Base-by-base conservation (phyloP, 2,329 filamentous ascomycete species). In the Cladosporium colombiae region DNA sequence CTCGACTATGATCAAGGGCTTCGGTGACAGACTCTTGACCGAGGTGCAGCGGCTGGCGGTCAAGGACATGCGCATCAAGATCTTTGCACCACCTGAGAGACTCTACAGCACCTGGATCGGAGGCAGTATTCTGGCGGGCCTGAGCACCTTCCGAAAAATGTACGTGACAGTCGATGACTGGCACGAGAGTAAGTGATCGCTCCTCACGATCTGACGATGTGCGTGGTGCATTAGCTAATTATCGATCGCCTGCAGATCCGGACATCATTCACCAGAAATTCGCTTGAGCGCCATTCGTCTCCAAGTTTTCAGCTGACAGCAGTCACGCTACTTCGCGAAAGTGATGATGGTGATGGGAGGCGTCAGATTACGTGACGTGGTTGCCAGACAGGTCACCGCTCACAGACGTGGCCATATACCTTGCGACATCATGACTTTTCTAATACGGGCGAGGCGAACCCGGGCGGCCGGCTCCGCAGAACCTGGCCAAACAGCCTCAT, bases 61-160 rank as follows among this genome's bases (percentile, higher is more conserved):
- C 72, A 97, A 97, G 84, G 95, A 99, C 78, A 99, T 97, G 94
- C 89, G 93, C 75, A 98, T 99, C 83, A 97, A 97, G 85, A 99
- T 99, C 76, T 97, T 96, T 82, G 95, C 95, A 63, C 95, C 95
- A 64, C 94, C 95, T 6, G 95, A 99, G 84, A 87, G 95, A 71
- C 97, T 98, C 81, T 99, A 98, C 83, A 97, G 93, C 68, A 99
- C 95, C 35, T 99, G 95, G 95, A 98, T 98, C 72, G 95, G 95
- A 70, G 95, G 95, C 65, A 97, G 95, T 78, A 99, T 99, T 80
- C 83, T 99, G 71, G 95, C 95, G 37, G 94, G 95, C 7, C 81
- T 99, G 79, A 98, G 94, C 83, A 99, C 95, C 64, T 99, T 99
- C 82, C 90, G 94, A 83, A 99, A 98, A 94, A 99, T 99, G 95